Conservation (phyloP, 768 basidiomycete genomes). For the Leccinum boreale region DNA sequence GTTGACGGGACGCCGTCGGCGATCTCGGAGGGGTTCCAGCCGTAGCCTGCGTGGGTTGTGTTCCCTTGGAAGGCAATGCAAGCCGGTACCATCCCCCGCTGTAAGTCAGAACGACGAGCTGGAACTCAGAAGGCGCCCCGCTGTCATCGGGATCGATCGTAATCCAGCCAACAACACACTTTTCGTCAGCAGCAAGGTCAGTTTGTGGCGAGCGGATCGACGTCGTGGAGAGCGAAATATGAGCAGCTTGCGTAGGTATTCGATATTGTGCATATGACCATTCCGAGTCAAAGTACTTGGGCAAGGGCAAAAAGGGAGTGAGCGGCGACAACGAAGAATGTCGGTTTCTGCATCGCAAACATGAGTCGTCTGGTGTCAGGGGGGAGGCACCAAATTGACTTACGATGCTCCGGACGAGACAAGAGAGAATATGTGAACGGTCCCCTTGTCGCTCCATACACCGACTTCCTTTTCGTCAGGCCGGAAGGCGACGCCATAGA, state of each 20-base stretch:
- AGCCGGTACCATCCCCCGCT: constrained; percentile 92
- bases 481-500: constrained; percentile 86
- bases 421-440: constrained; percentile 85
- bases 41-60: constrained; percentile 16
- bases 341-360: constrained; percentile 57
- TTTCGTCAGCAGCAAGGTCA: constrained; percentile 76
- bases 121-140: constrained; percentile 48
- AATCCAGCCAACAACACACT: constrained; percentile 87
- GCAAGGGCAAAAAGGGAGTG: constrained; percentile 75
- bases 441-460: constrained; percentile 95
- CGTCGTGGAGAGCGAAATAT: constrained; percentile 74
- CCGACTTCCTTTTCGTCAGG: constrained; percentile 84
- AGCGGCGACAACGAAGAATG: constrained; percentile 81
- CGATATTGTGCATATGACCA: constrained; percentile 95
- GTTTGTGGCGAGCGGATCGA: constrained; percentile 51
- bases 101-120: constrained; percentile 83
- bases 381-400: constrained; percentile 31
- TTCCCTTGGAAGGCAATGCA: constrained; percentile 47
- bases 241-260: constrained; percentile 80
- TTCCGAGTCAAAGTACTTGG: constrained; percentile 91
- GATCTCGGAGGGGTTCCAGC: constrained; percentile 45
- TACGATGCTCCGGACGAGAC: constrained; percentile 62
- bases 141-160: constrained; percentile 41
- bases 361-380: constrained; percentile 3
- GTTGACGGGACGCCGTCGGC: constrained; percentile 37